Evolutionary conservation across 257 asterid genomes (phyloP).

Genomic region (Capsicum rhomboideum): DNA sequence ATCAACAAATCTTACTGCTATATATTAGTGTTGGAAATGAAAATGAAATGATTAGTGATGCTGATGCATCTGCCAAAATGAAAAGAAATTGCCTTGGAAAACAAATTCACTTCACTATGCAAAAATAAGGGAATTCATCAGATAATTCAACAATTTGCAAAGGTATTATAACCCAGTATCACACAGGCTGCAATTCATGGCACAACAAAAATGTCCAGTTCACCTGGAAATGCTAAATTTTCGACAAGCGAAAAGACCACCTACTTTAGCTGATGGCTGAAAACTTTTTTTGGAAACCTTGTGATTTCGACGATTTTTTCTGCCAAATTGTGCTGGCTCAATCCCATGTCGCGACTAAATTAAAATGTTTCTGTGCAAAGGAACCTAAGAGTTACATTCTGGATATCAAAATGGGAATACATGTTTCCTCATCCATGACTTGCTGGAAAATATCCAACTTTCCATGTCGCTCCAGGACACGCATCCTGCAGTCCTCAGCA

Average conservation of each 20-base stretch:
- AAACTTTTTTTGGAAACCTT: conserved; percentile 25
- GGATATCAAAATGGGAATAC: conserved; percentile 60
- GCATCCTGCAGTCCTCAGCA: conserved; percentile 89
- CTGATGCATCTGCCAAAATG: not conserved
- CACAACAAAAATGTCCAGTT: not conserved
- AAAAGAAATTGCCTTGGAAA: not conserved
- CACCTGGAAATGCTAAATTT: not conserved
- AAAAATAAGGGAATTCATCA: not conserved
- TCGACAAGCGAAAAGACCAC: not conserved
- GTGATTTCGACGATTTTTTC: conserved; percentile 20
- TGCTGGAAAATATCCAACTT: conserved; percentile 68
- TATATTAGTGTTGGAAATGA: not conserved
- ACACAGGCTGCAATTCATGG: not conserved
- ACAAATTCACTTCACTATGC: not conserved
- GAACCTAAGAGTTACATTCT: conserved; percentile 29
- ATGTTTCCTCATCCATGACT: conserved; percentile 50
- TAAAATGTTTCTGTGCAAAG: not conserved
- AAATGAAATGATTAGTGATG: not conserved
- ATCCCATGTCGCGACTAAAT: not conserved
- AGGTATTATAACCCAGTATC: not conserved
- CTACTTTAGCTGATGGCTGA: conserved; percentile 20
- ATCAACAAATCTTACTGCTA: not conserved
- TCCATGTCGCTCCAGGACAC: conserved; percentile 74
- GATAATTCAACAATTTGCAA: not conserved
- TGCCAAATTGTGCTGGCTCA: not conserved